Evolutionary conservation across 140 eudicot genomes (phyloP), one percentile per base, ranked within the genome.

Genomic region (Oenanthe javanica): DNA sequence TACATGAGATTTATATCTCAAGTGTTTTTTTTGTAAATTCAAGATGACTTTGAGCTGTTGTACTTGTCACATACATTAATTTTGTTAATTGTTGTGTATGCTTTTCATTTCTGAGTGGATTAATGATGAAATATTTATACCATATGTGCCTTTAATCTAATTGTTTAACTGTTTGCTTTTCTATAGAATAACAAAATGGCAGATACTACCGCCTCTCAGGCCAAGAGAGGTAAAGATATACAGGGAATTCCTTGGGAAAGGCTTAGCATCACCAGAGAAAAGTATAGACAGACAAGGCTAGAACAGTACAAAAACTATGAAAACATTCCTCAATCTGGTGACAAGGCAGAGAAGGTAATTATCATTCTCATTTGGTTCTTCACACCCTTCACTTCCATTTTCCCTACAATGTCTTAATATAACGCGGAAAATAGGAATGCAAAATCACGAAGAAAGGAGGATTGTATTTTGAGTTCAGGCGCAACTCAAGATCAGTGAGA

Each of bases 231-330:
- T 71, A 89, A 88, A 86, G 98, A 94, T 73, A 90, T 94, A 75
- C 98, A 94, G 87, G 98, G 98, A 52, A 92, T 94, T 49, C 97
- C 97, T 2, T 94, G 98, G 98, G 97, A 92, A 42, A 82, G 91
- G 80, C 90, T 92, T 48, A 90, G 87, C 83, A 86, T 90, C 63
- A 90, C 96, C 23, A 85, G 97, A 79, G 97, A 94, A 67, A 90
- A 89, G 75, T 92, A 90, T 79, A 86, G 97, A 86, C 90, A 89
- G 84, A 92, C 93, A 42, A 87, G 98, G 78, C 79, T 94, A 61
- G 96, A 92, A 67, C 97, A 92, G 70, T 94, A 94, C 81, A 94
- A 84, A 77, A 94, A 92, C 78, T 92, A 92, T 79, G 97, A 92
- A 80, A 94, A 94, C 78, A 79, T 94, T 81, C 92, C 94, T 73